Base-by-base conservation (phyloP, 2,329 filamentous ascomycete species). In the Alternaria sp. region DNA sequence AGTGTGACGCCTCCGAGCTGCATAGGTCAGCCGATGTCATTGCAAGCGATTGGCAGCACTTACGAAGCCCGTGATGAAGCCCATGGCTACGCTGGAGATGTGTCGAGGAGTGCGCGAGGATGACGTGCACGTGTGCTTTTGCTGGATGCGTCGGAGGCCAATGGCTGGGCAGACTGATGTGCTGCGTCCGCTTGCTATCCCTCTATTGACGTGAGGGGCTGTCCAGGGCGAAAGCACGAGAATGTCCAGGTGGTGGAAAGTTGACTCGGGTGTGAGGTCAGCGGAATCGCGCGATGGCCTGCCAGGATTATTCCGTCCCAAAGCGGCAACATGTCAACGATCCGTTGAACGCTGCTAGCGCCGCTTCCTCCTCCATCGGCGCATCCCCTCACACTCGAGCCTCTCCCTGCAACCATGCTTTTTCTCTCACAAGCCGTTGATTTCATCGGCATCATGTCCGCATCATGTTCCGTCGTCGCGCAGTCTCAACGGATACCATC, bases 31-130 rank as follows among this genome's bases (percentile, higher is more conserved):
- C 44, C 4, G n/a, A 14, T 23, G 20, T 7, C 21, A 45, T 21
- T 25, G 25, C 11, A 20, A 14, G 30, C 12, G n/a, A 14, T 23
- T 2, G 30, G 21, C 7, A 43, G 41, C 41, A 74, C 78, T 50
- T 79, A 85, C 84, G 70, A 85, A 83, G 78, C 84, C 84, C 18
- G 82, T 84, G 63, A 82, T 83, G 79, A 86, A 85, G 75, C 84
- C 84, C 84, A 86, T 86, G 68, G 59, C 46, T 60, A 51, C 64
- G 58, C 47, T 63, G 51, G 43, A 53, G 33, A 25, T 41, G 44
- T 60, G 58, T 55, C 15, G n/a, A 20, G 25, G 21, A 26, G 49
- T 26, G 56, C 20, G 33, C 51, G 50, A 41, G 20, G 44, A 15
- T 47, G 20, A 9, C 37, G 37, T 41, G 37, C 37, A 41, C 37